Evolutionary conservation across 2,329 filamentous ascomycete species (phyloP), one percentile per base, ranked within the genome.

Genomic region (Paraconiothyrium brasiliense): DNA sequence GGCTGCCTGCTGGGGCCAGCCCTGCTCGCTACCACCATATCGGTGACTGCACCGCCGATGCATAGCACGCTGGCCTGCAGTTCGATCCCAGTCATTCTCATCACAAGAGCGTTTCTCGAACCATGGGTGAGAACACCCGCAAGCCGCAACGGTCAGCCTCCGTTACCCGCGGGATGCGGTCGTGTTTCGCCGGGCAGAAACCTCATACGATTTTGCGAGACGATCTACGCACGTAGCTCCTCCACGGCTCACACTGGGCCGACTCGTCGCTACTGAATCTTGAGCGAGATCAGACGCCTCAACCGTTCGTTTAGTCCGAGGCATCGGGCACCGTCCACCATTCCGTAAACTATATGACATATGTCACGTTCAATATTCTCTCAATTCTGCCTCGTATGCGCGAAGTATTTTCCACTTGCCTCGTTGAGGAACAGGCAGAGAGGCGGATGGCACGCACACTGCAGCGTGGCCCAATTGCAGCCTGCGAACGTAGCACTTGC

Each of bases 21-120:
- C 44, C 44, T 47, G 54, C 54, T 57, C 55, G 55, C 47, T 57
- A 57, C 55, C 55, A 22, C 30, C 5, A 24, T 30, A 30, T 41
- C 47, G 55, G 55, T 32, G 55, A 30, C 30, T 43, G 20, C 24
- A 39, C 27, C 55, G 34, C 55, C 46, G 39, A 27, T 57, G 54
- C 32, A 49, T 47, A 44, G 41, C 54, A 48, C n/a, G 54, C 44
- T 14, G 30, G 32, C 47, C 41, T 57, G 44, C 55, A 57, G 20
- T 30, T 30, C 35, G 30, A n/a, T 39, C 14, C 43, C 32, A 32
- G 44, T 30, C 1, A 10, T 57, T 41, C 32, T 22, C 24, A 39
- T 30, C 46, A 39, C 9, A 5, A 14, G 30, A 46, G 24, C 24
- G 10, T 32, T 46, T 34, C 52, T 44, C 22, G 24, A 46, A 24